Percentiles rank a stretch among this genome's conserved stretches.
These are phyloP conservation scores for Simplicillium aogashimaense DNA, from an alignment of 2,329 filamentous ascomycete genomes.

Conservation along the genomic window DNA sequence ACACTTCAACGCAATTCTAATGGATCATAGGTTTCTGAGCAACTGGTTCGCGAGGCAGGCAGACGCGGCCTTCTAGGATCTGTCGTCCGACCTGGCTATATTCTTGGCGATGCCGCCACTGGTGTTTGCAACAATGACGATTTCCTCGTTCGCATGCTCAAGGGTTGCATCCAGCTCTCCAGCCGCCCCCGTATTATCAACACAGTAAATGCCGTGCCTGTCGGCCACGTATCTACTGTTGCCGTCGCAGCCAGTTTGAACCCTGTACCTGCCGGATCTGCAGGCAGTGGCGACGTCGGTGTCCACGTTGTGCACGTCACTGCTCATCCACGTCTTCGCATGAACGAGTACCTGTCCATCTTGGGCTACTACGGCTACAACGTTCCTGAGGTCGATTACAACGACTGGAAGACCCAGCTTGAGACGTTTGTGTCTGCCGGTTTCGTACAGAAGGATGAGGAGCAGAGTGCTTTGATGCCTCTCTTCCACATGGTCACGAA, in stretches of 20 bases:
- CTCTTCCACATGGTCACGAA: conserved; percentile 64
- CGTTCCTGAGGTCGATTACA: conserved; percentile 66
- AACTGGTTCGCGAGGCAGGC: conserved; percentile 69
- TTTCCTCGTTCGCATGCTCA: conserved; percentile 77
- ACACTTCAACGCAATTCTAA: conserved; percentile 30
- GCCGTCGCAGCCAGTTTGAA: conserved; percentile 66
- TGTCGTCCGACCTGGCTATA: conserved; percentile 76
- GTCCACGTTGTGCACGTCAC: conserved; percentile 67
- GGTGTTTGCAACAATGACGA: conserved; percentile 78
- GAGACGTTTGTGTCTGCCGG: conserved; percentile 17
- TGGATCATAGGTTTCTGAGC: conserved; percentile 28
- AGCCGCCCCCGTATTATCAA: conserved; percentile 70
- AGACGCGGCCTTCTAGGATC: conserved; percentile 63
- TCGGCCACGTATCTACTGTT: conserved; percentile 72
- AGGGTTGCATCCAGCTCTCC: conserved; percentile 75
- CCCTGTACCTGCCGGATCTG: conserved; percentile 30
- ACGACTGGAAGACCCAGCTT: conserved; percentile 18
- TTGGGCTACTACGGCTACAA: conserved; percentile 63
- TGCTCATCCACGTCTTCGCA: conserved; percentile 64
- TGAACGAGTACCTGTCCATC: conserved; percentile 66
- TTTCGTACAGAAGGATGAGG: conserved; percentile 14
- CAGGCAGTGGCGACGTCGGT: conserved; percentile 8
- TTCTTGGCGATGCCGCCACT: conserved; percentile 61
- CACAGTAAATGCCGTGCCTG: conserved; percentile 82
- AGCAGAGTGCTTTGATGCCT: conserved; percentile 35